Evolutionary conservation across 805 yeast species (phyloP).

Genomic region (Wickerhamiella sergipiensis): DNA sequence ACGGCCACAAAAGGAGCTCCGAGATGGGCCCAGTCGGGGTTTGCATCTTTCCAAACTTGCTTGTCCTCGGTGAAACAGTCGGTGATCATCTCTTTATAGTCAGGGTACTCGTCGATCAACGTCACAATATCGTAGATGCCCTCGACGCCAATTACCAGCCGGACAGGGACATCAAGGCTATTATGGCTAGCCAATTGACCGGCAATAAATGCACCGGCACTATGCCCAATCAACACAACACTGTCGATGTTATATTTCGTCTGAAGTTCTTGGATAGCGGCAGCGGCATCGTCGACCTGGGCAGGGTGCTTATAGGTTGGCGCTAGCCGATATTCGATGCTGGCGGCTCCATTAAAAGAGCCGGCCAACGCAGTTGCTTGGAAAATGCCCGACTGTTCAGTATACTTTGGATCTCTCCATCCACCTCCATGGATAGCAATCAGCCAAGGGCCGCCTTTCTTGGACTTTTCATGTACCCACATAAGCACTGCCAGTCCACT

Average conservation of each 20-base stretch:
- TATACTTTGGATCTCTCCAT: constrained; percentile 62
- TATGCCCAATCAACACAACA: constrained; percentile 48
- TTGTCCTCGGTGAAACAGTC: constrained; percentile 39
- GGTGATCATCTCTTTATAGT: constrained; percentile 40
- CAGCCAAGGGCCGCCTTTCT: constrained; percentile 16
- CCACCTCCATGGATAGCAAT: constrained; percentile 80
- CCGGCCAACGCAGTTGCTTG: constrained; percentile 23
- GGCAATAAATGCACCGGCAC: constrained; percentile 63
- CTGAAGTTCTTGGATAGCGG: constrained; percentile 27
- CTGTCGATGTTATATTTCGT: constrained; percentile 18
- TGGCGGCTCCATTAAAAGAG: constrained; percentile 20
- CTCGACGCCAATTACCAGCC: constrained; percentile 30
- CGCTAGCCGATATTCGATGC: constrained; percentile 53
- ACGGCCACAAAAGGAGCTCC: constrained; percentile 7
- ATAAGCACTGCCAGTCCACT: no score
- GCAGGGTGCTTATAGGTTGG: constrained; percentile 50
- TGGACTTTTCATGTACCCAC: background rate
- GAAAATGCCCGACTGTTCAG: constrained; percentile 39
- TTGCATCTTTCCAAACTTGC: constrained; percentile 17
- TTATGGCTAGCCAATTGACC: constrained; percentile 28
- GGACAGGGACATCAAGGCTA: background rate
- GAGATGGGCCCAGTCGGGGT: constrained; percentile 10
- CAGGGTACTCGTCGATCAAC: constrained; percentile 47
- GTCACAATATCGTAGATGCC: constrained; percentile 51
- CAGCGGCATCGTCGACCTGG: constrained; percentile 42